A percentile compares a stretch with the other conserved stretches of the same genome.
Evolutionary conservation across 1,284 basidiomycete species (phyloP).

Genomic region (Sporisorium graminicola): DNA sequence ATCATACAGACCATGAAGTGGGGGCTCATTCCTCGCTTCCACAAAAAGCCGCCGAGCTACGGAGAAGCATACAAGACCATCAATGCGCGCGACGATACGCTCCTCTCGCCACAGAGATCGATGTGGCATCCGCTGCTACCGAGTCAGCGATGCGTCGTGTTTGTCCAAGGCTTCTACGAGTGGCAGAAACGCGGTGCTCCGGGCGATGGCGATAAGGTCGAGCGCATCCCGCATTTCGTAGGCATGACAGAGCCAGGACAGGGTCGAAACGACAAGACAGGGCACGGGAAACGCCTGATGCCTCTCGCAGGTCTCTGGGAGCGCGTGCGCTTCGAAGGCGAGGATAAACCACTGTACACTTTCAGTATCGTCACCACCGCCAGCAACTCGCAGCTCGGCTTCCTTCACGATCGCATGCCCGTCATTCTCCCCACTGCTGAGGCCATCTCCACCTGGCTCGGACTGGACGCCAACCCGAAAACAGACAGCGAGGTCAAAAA

Average conservation of each 20-base stretch:
- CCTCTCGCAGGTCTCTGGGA: slow-evolving; percentile 91
- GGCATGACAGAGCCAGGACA: slow-evolving; percentile 76
- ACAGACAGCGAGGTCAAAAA: slow-evolving; percentile 21
- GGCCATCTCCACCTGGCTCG: slow-evolving; percentile 82
- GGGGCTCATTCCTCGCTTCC: slow-evolving; percentile 89
- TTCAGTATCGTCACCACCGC: slow-evolving; percentile 89
- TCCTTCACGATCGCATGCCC: slow-evolving; percentile 87
- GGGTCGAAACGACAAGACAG: slow-evolving; percentile 76
- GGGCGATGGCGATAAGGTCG: slow-evolving; percentile 31
- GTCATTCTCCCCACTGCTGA: slow-evolving; percentile 80
- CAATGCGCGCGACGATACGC: slow-evolving; percentile 87
- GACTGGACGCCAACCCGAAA: slow-evolving; percentile 71
- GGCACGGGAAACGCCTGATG: slow-evolving; percentile 78
- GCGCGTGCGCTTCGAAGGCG: slow-evolving; percentile 74
- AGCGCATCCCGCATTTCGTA: slow-evolving; percentile 77
- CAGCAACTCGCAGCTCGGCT: slow-evolving; percentile 69
- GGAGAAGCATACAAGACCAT: slow-evolving; percentile 81
- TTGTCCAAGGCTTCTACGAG: slow-evolving; percentile 67
- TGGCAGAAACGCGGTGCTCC: slow-evolving; percentile 47
- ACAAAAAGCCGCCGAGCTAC: slow-evolving; percentile 77
- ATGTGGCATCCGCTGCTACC: slow-evolving; percentile 49
- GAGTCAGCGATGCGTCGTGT: slow-evolving; percentile 62
- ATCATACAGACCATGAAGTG: slow-evolving; percentile 75
- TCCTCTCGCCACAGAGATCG: slow-evolving; percentile 72
- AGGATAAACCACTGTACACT: slow-evolving; percentile 77